Evolutionary conservation across 139 green algal species (phyloP), one percentile per base, ranked within the genome.

Genomic region (Chlamydomonas sp.): DNA sequence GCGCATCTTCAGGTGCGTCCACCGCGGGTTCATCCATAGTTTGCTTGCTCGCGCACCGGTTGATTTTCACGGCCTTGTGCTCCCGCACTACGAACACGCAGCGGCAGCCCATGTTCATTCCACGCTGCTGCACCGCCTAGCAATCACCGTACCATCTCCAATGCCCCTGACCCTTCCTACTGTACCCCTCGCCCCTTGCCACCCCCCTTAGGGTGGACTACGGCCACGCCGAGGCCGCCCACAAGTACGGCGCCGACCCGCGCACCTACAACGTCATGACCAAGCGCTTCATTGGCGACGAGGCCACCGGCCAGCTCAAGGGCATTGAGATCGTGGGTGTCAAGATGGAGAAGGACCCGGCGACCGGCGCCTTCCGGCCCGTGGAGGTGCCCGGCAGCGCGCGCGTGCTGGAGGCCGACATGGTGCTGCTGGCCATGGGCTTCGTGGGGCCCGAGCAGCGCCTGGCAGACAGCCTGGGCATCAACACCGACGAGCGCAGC

Each of bases 361-460:
- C 17, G 10, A 78, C 4, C 63, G 84, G 84, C n/a, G 75, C 83
- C 75, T 71, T 90, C 85, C 93, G 92, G 59, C 93, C 98, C 77
- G 90, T 95, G 72, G 95, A 99, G 94, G 85, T 97, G 60, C 89
- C 90, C 0, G 97, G 95, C 80, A 95, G 64, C 49, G 89, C 93
- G 74, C 89, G 93, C 75, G 90, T 98, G 68, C 91, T 99, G 58
- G 93, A 98, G 83, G 95, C 94, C 12, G 97, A 99, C 95, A 66
- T 99, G 71, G 95, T 96, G 80, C 95, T 99, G 80, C 94, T 99
- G 87, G 97, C 97, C 58, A 98, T 99, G 96, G 97, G 97, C 80
- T 99, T 99, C 93, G 89, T 98, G 78, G 97, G 97, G 2, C 97
- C 97, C 57, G 97, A 99, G 95, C 95, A 96, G 64, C 94, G 90